phyloP scores from a whole-genome alignment of 2,329 filamentous ascomycete genomes.

The Thermoascus crustaceus region DNA sequence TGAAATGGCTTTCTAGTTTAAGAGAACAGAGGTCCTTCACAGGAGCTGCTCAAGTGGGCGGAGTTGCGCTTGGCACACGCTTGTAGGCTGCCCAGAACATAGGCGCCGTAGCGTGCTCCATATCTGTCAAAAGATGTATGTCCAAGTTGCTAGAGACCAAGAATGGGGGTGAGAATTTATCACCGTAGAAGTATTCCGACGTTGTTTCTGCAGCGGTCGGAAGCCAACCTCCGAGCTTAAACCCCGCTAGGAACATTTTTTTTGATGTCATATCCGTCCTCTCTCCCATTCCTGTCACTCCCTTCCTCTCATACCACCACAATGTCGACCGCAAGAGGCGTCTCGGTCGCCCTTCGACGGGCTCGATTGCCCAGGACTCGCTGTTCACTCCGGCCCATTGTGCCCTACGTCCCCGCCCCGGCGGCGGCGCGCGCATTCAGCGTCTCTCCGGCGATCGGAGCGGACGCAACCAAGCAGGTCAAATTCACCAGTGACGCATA shows the following conservation, averaged over 20 bases:
- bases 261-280: not conserved
- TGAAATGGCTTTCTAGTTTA: too few relatives aligned
- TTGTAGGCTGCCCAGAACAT: too few relatives aligned
- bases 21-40: too few relatives aligned
- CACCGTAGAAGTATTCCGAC: too few relatives aligned
- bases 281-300: not conserved
- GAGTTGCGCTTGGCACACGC: too few relatives aligned
- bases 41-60: too few relatives aligned
- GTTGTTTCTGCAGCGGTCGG: slow-evolving; percentile 1
- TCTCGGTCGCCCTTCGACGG: slow-evolving; percentile 25
- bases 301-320: slow-evolving; percentile 2
- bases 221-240: not conserved
- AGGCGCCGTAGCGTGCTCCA: too few relatives aligned
- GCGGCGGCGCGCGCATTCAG: slow-evolving; percentile 23
- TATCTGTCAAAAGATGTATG: too few relatives aligned
- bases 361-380: slow-evolving; percentile 23
- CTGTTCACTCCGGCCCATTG: slow-evolving; percentile 15
- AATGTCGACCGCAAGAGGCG: slow-evolving; percentile 4
- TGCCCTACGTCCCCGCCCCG: slow-evolving; percentile 12
- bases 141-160: too few relatives aligned
- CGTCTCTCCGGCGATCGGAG: slow-evolving; percentile 17
- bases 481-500: slow-evolving; percentile 77
- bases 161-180: too few relatives aligned
- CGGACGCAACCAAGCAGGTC: slow-evolving; percentile 32
- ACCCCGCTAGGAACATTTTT: not conserved